Base-by-base conservation (phyloP, 108 stramenopile genomes). In the Fragilariopsis cylindrus region DNA sequence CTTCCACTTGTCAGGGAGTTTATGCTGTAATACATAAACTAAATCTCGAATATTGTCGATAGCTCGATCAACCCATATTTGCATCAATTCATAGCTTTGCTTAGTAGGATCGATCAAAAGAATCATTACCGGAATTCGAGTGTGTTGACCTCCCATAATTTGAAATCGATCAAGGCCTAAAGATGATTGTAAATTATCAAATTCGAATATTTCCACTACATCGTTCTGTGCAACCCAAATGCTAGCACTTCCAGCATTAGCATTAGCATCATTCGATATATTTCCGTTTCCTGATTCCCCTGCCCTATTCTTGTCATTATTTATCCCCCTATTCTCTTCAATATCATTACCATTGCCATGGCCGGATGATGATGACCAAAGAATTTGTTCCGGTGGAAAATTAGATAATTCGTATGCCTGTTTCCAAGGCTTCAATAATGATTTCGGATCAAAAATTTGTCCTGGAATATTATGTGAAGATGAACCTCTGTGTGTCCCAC, bases 81-180 rank as follows among this genome's bases (percentile, higher is more conserved):
- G 86, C 60, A 87, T 66, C 15, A 87, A 40, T 54, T 84, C 83
- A 54, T 84, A 87, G 41, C 48, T 50, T 45, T 84, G 73, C 5
- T 50, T 48, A 1, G 55, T 21, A 19, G 80, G 75, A 73, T 84
- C 81, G 82, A 84, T 83, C 53, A 85, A 71, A 16, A 85, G 57
- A 11, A 84, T 65, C 43, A 79, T 53, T 19, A 76, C 62, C 15
- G 85, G 84, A 45, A 67, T 83, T 42, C 78, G 76, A 57, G 47
- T 76, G 68, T 71, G 74, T 7, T 72, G 19, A 56, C 69, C 48
- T 41, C 21, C 46, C 21, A 15, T 41, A 40, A 45, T n/a, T 18
- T 55, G 52, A 42, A 42, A 75, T 30, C 54, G 39, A 41, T 41
- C 48, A 16, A 62, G 67, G 7, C 52, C 60, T 4, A 73, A 42